Conservation (phyloP, 257 asterid genomes). For the Forsythia viridissima region DNA sequence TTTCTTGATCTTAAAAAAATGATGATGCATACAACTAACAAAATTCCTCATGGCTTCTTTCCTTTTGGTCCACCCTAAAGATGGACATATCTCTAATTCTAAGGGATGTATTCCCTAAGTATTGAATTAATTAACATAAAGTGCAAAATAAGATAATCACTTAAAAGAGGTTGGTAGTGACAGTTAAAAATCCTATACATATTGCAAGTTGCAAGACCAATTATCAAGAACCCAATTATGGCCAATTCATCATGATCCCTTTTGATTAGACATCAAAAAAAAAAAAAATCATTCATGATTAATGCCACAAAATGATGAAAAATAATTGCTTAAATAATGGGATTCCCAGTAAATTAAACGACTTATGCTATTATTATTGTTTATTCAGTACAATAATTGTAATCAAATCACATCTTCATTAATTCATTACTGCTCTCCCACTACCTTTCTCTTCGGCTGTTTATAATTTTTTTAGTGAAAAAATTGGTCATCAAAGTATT, state of each 20-base stretch:
- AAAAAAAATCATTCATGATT: conserved; percentile 30
- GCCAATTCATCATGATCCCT: conserved; percentile 43
- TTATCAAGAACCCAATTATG: conserved; percentile 20
- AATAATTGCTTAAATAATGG: conserved; percentile 30
- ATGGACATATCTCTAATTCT: background rate
- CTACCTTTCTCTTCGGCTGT: no score
- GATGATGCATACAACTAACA: background rate
- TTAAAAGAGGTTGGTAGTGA: background rate
- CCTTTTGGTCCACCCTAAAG: background rate
- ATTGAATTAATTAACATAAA: background rate
- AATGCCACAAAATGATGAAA: conserved; percentile 25
- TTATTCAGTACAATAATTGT: conserved; percentile 8
- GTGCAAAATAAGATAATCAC: conserved; percentile 25
- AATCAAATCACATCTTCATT: conserved; percentile 32
- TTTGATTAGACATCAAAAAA: background rate
- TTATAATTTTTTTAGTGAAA: no score
- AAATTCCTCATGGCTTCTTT: background rate
- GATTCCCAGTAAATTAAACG: conserved; percentile 12
- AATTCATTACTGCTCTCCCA: conserved; percentile 9
- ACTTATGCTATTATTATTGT: conserved; percentile 12
- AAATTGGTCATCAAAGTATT: no score
- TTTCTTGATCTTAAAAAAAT: conserved; percentile 3
- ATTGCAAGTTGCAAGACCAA: conserved; percentile 19
- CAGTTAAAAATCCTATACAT: background rate
- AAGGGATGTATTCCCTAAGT: conserved; percentile 34